Evolutionary conservation across 352 stramenopile genomes (phyloP).

Genomic region (Pilasporangium apinafurcum): DNA sequence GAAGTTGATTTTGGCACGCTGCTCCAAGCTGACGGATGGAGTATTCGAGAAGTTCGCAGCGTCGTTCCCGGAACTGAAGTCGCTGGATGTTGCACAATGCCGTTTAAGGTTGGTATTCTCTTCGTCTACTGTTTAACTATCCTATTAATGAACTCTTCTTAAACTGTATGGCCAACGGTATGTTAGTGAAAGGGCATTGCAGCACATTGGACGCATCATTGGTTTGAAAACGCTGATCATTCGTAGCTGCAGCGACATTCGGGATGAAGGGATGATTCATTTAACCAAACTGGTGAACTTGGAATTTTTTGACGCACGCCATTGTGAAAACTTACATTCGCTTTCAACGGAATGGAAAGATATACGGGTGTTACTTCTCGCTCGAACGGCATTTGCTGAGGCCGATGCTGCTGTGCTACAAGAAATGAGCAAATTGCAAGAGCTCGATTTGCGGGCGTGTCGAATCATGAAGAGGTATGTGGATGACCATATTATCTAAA

Average conservation of each 20-base stretch:
- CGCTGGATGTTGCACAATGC: conserved; percentile 55
- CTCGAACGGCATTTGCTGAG: conserved; percentile 56
- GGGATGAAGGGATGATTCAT: conserved; percentile 19
- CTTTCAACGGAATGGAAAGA: conserved; percentile 45
- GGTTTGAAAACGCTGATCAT: conserved; percentile 35
- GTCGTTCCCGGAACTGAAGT: conserved; percentile 25
- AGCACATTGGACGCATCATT: conserved; percentile 21
- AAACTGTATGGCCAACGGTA: not conserved
- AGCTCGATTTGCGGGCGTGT: conserved; percentile 65
- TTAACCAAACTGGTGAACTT: conserved; percentile 24
- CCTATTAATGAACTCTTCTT: not conserved
- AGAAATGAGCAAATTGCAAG: conserved; percentile 34
- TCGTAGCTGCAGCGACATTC: conserved; percentile 31
- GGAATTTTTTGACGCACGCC: conserved; percentile 62
- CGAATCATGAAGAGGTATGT: conserved; percentile 62
- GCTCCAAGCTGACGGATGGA: conserved; percentile 39
- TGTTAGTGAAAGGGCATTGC: conserved; percentile 22
- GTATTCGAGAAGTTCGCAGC: conserved; percentile 33
- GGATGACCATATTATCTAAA: not conserved
- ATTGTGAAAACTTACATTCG: conserved; percentile 51
- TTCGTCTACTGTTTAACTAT: not conserved
- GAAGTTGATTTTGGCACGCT: conserved; percentile 49
- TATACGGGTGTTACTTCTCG: conserved; percentile 49
- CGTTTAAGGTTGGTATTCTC: conserved; percentile 23
- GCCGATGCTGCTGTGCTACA: conserved; percentile 50